Evolutionary conservation across 192 early-diverging fungal genomes (phyloP).

Genomic region (Podila epicladia): DNA sequence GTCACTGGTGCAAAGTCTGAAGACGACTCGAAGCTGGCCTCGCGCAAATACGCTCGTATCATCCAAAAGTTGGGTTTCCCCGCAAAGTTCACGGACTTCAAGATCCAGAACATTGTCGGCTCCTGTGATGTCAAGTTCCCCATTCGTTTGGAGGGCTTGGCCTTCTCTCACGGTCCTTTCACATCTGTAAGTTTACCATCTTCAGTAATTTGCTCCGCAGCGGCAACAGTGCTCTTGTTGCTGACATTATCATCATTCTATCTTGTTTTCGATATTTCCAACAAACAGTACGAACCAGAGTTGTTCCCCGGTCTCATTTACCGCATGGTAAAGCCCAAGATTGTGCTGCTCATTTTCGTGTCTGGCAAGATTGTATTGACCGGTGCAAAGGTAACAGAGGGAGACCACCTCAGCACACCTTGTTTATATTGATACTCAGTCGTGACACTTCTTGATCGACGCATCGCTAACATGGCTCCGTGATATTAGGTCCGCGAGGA

Average conservation of each 20-base stretch:
- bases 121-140: conserved; percentile 99
- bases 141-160: conserved; percentile 96
- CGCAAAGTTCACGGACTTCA: conserved; percentile 99
- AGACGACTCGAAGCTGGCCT: conserved; percentile 96
- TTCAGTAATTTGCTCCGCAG: conserved; percentile 3
- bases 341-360: conserved; percentile 98
- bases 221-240: neutral
- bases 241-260: too few relatives aligned
- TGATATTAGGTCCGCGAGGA: conserved; percentile 77
- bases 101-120: conserved; percentile 99
- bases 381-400: conserved; percentile 84
- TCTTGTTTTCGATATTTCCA: conserved; percentile 7
- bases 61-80: conserved; percentile 98
- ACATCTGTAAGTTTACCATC: conserved; percentile 70
- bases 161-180: conserved; percentile 93
- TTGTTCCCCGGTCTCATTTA: conserved; percentile 99
- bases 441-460: neutral
- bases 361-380: conserved; percentile 99
- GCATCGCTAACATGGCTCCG: neutral
- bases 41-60: conserved; percentile 99
- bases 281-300: conserved; percentile 93
- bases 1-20: conserved; percentile 98
- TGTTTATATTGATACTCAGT: conserved; percentile 3
- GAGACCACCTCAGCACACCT: neutral
- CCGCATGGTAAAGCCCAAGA: conserved; percentile 98